These are phyloP conservation scores for Nematodospora valgi DNA, from an alignment of 805 yeast genomes.

Conservation along the genomic window DNA sequence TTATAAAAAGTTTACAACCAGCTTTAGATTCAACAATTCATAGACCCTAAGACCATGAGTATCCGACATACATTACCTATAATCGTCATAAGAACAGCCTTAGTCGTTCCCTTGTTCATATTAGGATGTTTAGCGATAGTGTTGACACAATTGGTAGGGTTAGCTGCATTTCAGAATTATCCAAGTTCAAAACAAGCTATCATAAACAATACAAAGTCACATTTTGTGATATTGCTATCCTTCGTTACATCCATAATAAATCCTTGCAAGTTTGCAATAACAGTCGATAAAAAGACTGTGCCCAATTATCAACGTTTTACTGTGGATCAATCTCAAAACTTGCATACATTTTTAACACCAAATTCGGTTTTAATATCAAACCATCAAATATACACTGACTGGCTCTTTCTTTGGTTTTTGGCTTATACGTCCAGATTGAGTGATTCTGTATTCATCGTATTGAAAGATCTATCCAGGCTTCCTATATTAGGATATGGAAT, in stretches of 20 bases:
- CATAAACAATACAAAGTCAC: constrained; percentile 52
- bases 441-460: constrained; percentile 64
- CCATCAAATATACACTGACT: constrained; percentile 92
- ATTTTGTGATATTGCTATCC: constrained; percentile 54
- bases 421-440: constrained; percentile 65
- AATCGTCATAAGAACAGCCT: constrained; percentile 18
- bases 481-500: constrained; percentile 88
- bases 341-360: constrained; percentile 34
- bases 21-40: too few species aligned
- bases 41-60: constrained; percentile 2
- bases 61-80: constrained; percentile 17
- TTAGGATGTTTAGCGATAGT: constrained; percentile 40
- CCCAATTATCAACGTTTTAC: constrained; percentile 22
- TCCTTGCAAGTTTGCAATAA: constrained; percentile 50
- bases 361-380: constrained; percentile 74
- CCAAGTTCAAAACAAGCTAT: constrained; percentile 36
- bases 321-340: constrained; percentile 24
- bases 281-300: constrained; percentile 35
- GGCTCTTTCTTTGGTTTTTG: constrained; percentile 89
- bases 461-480: constrained; percentile 71
- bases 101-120: constrained; percentile 20
- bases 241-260: constrained; percentile 49
- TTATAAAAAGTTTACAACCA: too few species aligned
- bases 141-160: constrained; percentile 42
- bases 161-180: constrained; percentile 24